These are phyloP conservation scores for Conidiobolus incongruus DNA, from an alignment of 371 early-diverging fungal genomes.

Conservation along the genomic window DNA sequence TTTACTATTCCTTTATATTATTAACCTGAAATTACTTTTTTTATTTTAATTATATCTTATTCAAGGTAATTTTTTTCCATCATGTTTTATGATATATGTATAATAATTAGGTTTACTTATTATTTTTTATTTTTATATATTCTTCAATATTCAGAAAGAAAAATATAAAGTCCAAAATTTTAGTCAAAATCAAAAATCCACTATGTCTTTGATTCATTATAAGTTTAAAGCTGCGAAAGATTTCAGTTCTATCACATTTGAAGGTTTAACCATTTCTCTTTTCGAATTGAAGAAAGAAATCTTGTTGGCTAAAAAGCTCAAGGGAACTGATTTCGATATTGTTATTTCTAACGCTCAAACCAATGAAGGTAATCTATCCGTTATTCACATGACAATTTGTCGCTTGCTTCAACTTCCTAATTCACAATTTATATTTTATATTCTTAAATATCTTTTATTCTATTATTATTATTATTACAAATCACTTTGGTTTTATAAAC, in stretches of 20 bases:
- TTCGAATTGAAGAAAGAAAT: conserved; percentile 89
- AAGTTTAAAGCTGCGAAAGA: conserved; percentile 92
- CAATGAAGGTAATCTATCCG: conserved; percentile 72
- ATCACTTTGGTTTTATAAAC: not conserved
- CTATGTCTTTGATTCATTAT: conserved; percentile 79
- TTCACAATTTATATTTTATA: too few species aligned
- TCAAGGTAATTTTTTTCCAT: too few species aligned
- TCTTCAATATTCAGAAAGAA: too few species aligned
- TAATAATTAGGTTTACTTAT: too few species aligned
- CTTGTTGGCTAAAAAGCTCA: conserved; percentile 68
- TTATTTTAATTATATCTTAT: too few species aligned
- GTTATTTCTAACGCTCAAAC: conserved; percentile 78
- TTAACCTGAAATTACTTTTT: too few species aligned
- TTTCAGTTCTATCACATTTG: conserved; percentile 70
- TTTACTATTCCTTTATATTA: too few species aligned
- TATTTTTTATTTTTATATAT: too few species aligned
- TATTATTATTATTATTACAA: not conserved
- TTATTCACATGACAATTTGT: not conserved
- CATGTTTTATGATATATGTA: too few species aligned
- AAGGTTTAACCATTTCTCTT: conserved; percentile 76
- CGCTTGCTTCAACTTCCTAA: too few species aligned
- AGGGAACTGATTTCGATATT: conserved; percentile 83
- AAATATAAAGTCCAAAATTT: too few species aligned
- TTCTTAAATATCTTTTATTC: too few species aligned
- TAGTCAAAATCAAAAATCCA: not conserved